These are phyloP conservation scores for Acanthamoeba divionensis DNA, from an alignment of 208 protist genomes.

Conservation along the genomic window DNA sequence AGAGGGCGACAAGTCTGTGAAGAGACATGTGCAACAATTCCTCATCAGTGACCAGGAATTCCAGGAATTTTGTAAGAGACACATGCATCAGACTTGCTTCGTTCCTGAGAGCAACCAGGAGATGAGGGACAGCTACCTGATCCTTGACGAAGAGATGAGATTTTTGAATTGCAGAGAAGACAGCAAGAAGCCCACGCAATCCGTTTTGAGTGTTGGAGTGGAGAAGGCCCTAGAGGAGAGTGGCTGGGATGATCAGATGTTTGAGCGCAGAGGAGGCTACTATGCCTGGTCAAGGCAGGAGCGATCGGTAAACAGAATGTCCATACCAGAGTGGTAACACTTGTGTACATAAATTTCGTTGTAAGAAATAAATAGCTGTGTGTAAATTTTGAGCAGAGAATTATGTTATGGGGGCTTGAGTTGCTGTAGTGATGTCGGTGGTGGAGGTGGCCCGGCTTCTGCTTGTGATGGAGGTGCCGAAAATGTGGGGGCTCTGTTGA, in stretches of 20 bases:
- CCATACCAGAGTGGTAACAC: too few relatives aligned
- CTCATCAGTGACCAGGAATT: neutral
- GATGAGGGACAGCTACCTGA: neutral
- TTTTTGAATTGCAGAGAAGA: constrained; percentile 10
- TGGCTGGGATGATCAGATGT: neutral
- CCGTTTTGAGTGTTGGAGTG: neutral
- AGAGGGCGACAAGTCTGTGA: too few relatives aligned
- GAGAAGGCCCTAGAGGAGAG: neutral
- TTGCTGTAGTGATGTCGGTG: too few relatives aligned
- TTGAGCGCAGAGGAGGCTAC: neutral
- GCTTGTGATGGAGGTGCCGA: too few relatives aligned
- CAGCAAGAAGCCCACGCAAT: neutral
- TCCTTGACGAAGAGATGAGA: constrained; percentile 9
- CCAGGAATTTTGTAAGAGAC: neutral
- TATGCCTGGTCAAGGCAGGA: too few relatives aligned
- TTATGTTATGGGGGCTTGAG: too few relatives aligned
- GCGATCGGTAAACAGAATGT: too few relatives aligned
- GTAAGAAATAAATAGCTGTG: too few relatives aligned
- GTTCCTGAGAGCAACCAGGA: neutral
- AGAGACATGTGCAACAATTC: neutral
- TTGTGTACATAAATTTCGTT: too few relatives aligned
- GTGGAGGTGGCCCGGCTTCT: too few relatives aligned
- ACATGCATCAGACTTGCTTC: neutral
- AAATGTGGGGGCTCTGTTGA: too few relatives aligned
- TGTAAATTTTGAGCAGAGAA: too few relatives aligned